Evolutionary conservation across 495 filamentous ascomycete species (phyloP).

Genomic region (Penicillium mononematosum): DNA sequence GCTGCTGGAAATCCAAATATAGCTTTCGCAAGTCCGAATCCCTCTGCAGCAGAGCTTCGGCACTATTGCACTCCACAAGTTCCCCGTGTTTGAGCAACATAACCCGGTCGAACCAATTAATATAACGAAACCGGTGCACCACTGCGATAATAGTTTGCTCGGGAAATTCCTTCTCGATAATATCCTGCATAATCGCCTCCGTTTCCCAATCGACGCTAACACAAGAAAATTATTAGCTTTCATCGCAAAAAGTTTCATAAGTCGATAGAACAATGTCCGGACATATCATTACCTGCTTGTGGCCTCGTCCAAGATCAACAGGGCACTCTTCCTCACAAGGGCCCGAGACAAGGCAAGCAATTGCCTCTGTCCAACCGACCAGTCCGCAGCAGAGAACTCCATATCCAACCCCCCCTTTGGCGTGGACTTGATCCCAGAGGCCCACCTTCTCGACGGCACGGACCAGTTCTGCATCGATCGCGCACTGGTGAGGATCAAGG

Average conservation of each 20-base stretch:
- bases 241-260: slow-evolving; percentile 5
- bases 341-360: slow-evolving; percentile 9
- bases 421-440: slow-evolving; percentile 26
- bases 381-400: slow-evolving; percentile 11
- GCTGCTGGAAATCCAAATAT: neutral
- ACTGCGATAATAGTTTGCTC: slow-evolving; percentile 44
- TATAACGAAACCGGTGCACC: slow-evolving; percentile 41
- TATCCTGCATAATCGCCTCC: slow-evolving; percentile 24
- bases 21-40: neutral
- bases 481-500: slow-evolving; percentile 5
- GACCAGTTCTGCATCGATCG: slow-evolving; percentile 6
- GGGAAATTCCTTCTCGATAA: slow-evolving; percentile 35
- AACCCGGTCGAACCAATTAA: slow-evolving; percentile 44
- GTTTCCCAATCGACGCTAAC: slow-evolving; percentile 29
- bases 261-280: neutral
- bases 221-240: neutral
- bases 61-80: neutral
- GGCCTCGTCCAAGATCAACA: slow-evolving; percentile 31
- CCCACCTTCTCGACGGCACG: slow-evolving; percentile 19
- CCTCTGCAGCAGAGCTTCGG: slow-evolving; percentile 1
- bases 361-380: slow-evolving; percentile 27
- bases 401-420: slow-evolving; percentile 18
- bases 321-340: slow-evolving; percentile 7
- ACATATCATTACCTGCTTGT: slow-evolving; percentile 28
- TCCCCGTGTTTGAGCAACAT: slow-evolving; percentile 28